A percentile compares a stretch with the other conserved stretches of the same genome.
phyloP scores from a whole-genome alignment of 2,329 filamentous ascomycete species.

The Penicillium brasilianum region DNA sequence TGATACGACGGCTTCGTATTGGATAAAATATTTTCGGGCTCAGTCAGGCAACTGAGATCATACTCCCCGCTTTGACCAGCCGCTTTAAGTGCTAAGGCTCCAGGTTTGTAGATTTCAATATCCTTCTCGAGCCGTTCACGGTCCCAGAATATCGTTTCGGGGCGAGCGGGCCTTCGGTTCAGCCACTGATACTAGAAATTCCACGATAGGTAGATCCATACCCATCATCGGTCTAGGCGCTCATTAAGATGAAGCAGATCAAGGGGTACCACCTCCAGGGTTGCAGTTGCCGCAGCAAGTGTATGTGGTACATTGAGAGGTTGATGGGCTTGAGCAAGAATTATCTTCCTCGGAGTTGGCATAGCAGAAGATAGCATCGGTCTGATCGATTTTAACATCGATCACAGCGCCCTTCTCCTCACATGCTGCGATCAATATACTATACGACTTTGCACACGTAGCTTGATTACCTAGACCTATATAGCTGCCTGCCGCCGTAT shows the following conservation, averaged over 20 bases:
- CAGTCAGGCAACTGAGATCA: neutral
- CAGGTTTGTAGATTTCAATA: no score
- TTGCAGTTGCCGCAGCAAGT: neutral
- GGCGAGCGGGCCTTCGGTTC: no score
- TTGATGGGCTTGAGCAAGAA: neutral
- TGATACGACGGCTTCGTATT: neutral
- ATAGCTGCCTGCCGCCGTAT: no score
- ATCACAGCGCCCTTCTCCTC: neutral
- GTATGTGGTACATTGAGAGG: neutral
- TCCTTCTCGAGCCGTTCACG: no score
- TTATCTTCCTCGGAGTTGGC: neutral
- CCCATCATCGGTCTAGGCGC: no score
- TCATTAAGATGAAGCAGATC: neutral
- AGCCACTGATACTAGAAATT: no score
- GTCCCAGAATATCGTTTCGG: no score
- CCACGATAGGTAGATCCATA: no score
- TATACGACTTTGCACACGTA: neutral
- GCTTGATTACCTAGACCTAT: neutral
- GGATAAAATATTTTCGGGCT: neutral
- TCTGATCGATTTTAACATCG: neutral
- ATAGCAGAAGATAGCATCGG: neutral
- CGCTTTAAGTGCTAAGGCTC: no score
- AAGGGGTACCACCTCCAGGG: neutral
- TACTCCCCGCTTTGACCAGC: neutral
- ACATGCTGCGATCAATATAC: neutral